Percentiles rank a stretch among this genome's conserved stretches.
phyloP scores from a whole-genome alignment of 805 yeast genomes.

The Cyberlindnera japonica region DNA sequence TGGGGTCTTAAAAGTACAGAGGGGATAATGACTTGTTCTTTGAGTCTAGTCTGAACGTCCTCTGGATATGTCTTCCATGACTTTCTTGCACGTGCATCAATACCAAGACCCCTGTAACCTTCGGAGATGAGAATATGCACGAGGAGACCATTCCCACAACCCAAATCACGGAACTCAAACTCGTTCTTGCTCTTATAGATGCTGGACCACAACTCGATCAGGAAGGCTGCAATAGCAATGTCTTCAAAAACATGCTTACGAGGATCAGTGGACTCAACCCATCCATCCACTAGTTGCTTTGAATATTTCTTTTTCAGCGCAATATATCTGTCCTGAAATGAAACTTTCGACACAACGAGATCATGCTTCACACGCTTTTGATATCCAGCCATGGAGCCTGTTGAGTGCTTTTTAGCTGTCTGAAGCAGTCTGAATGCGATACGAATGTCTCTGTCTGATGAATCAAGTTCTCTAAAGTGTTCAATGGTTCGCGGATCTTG shows the following conservation, averaged over 20 bases:
- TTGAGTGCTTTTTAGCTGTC: slow-evolving; percentile 80
- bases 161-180: slow-evolving; percentile 81
- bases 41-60: slow-evolving; percentile 52
- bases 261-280: slow-evolving; percentile 96
- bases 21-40: slow-evolving; percentile 84
- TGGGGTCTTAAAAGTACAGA: slow-evolving; percentile 65
- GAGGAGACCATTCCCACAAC: slow-evolving; percentile 91
- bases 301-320: slow-evolving; percentile 80
- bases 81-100: slow-evolving; percentile 86
- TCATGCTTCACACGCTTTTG: slow-evolving; percentile 88
- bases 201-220: slow-evolving; percentile 78
- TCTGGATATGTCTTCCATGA: slow-evolving; percentile 79
- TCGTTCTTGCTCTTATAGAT: slow-evolving; percentile 37
- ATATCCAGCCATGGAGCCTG: slow-evolving; percentile 81
- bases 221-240: slow-evolving; percentile 89
- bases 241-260: slow-evolving; percentile 95
- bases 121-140: slow-evolving; percentile 73
- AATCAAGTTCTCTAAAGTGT: slow-evolving; percentile 33
- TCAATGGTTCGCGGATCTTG: slow-evolving; percentile 26
- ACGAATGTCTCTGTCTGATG: slow-evolving; percentile 64
- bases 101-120: slow-evolving; percentile 79
- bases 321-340: slow-evolving; percentile 80
- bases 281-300: slow-evolving; percentile 63
- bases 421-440: slow-evolving; percentile 77
- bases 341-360: slow-evolving; percentile 72